Percentiles rank a stretch among this genome's conserved stretches.
Evolutionary conservation across 176 grass and related monocot genomes (phyloP).

Genomic region (Dactylis glomerata): DNA sequence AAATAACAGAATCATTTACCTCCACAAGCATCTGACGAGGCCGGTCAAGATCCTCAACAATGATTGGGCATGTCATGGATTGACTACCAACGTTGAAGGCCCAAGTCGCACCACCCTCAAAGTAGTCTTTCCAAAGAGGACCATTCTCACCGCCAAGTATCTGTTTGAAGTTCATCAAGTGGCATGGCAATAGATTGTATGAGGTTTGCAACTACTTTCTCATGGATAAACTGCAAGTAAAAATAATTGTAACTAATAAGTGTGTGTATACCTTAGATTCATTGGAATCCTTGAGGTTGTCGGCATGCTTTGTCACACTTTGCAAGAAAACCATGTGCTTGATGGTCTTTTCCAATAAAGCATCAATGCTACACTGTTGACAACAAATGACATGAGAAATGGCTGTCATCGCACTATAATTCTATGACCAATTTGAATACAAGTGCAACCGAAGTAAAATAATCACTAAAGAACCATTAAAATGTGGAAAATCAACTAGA

Average conservation of each 20-base stretch:
- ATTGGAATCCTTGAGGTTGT: conserved; percentile 66
- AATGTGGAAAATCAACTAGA: not conserved
- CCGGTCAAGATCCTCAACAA: conserved; percentile 78
- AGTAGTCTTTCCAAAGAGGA: conserved; percentile 63
- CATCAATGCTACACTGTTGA: conserved; percentile 91
- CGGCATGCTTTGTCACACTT: conserved; percentile 77
- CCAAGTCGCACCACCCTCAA: conserved; percentile 85
- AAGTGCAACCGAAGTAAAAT: conserved; percentile 3
- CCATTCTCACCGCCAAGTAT: conserved; percentile 55
- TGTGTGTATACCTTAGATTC: conserved; percentile 58
- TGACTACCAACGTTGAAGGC: conserved; percentile 79
- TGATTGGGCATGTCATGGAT: conserved; percentile 69
- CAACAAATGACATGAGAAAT: conserved; percentile 34
- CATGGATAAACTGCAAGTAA: not conserved
- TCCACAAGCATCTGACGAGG: conserved; percentile 83
- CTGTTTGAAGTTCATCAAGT: conserved; percentile 35
- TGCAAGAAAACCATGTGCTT: conserved; percentile 93
- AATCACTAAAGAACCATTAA: conserved; percentile 11
- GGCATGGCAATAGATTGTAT: not conserved
- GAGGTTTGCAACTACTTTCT: conserved; percentile 12
- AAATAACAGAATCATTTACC: conserved; percentile 40
- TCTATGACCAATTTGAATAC: not conserved
- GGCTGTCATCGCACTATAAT: not conserved
- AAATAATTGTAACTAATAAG: conserved; percentile 10
- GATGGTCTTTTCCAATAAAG: conserved; percentile 78